Conservation (phyloP, 805 yeast species). For the Candida pseudofarinosa region DNA sequence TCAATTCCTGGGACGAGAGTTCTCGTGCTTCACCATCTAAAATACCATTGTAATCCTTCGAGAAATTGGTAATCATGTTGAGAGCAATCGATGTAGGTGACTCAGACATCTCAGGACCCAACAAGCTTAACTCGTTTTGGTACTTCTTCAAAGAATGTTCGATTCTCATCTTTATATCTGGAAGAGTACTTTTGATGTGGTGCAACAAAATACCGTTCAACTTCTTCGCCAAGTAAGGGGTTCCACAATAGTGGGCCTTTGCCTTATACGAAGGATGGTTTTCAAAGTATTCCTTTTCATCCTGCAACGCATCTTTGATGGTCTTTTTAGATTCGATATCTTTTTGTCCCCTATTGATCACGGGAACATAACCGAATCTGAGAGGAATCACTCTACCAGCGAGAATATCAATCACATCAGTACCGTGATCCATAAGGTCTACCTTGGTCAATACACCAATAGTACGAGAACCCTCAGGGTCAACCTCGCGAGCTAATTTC, state of each 20-base stretch:
- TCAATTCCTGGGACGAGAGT: conserved; percentile 79
- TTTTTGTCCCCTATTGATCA: conserved; percentile 93
- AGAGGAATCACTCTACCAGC: conserved; percentile 95
- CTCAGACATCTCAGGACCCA: conserved; percentile 89
- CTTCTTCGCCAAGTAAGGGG: conserved; percentile 94
- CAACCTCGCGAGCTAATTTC: conserved; percentile 95
- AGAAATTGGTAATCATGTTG: conserved; percentile 86
- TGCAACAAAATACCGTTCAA: conserved; percentile 81
- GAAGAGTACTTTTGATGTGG: conserved; percentile 66
- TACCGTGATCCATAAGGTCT: conserved; percentile 97
- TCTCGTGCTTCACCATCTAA: conserved; percentile 92
- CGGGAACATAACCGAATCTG: conserved; percentile 95
- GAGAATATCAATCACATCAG: conserved; percentile 92
- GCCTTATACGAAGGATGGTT: conserved; percentile 86
- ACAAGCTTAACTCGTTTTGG: conserved; percentile 66
- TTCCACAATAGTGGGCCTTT: conserved; percentile 95
- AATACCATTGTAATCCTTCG: conserved; percentile 86
- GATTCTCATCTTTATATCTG: conserved; percentile 89
- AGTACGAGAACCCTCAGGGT: conserved; percentile 93
- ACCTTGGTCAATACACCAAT: conserved; percentile 95
- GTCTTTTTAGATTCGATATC: conserved; percentile 88
- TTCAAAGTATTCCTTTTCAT: conserved; percentile 80
- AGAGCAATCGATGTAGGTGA: conserved; percentile 87
- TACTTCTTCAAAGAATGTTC: conserved; percentile 82
- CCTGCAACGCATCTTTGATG: conserved; percentile 78